A percentile compares a stretch with the other conserved stretches of the same genome.
phyloP scores from a whole-genome alignment of 2,329 filamentous ascomycete genomes.

The Trichoderma simmonsii region DNA sequence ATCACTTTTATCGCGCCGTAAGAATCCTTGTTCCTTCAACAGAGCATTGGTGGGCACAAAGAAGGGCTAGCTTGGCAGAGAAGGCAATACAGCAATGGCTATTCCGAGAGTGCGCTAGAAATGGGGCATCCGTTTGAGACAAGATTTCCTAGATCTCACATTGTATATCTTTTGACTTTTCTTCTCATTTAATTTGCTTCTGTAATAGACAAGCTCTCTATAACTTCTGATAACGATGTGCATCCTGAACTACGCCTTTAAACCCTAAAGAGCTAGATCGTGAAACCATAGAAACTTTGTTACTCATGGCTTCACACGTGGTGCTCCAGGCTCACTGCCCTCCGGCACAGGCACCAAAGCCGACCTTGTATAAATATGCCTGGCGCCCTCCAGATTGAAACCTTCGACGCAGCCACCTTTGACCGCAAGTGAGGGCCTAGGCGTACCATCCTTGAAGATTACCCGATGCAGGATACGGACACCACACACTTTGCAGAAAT shows the following conservation, averaged over 20 bases:
- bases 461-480: slow-evolving; percentile 24
- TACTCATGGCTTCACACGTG: slow-evolving; percentile 5
- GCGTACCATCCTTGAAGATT: slow-evolving; percentile 36
- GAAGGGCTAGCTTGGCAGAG: background rate
- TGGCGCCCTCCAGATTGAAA: slow-evolving; percentile 37
- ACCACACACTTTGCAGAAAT: slow-evolving; percentile 42
- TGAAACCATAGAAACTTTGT: background rate
- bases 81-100: background rate
- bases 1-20: slow-evolving; percentile 1
- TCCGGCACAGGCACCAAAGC: slow-evolving; percentile 45
- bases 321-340: slow-evolving; percentile 28
- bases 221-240: background rate
- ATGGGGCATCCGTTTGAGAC: background rate
- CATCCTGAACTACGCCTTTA: background rate
- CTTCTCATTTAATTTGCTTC: background rate
- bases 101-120: background rate
- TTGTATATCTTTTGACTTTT: background rate
- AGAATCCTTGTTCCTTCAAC: background rate
- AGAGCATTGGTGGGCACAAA: background rate
- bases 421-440: slow-evolving; percentile 38
- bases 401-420: slow-evolving; percentile 47
- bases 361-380: slow-evolving; percentile 45
- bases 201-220: background rate
- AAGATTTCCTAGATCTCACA: background rate
- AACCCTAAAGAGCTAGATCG: background rate